phyloP scores from a whole-genome alignment of 208 protist genomes.

The Crithidia acanthocephali region DNA sequence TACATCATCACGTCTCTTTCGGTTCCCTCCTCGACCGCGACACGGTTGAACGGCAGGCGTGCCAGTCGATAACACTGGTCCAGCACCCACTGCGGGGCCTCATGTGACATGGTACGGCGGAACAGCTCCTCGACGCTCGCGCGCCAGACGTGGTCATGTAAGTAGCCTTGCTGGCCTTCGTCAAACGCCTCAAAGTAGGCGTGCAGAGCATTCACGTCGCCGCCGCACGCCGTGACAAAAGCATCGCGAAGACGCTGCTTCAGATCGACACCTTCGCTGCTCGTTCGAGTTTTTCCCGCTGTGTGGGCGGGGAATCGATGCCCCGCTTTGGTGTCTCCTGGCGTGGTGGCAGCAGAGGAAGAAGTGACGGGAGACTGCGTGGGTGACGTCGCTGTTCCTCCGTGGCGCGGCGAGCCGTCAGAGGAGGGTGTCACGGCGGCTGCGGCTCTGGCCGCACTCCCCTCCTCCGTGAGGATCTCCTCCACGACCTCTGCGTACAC shows the following conservation, averaged over 20 bases:
- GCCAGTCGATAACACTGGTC: slow-evolving; percentile 44
- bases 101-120: background rate
- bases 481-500: slow-evolving; percentile 14
- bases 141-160: slow-evolving; percentile 44
- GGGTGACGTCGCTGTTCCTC: background rate
- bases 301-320: too few relatives aligned
- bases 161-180: slow-evolving; percentile 38
- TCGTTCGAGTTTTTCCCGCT: too few relatives aligned
- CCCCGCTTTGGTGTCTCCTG: background rate
- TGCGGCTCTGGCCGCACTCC: background rate
- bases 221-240: slow-evolving; percentile 35
- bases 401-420: background rate
- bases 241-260: slow-evolving; percentile 28
- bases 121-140: slow-evolving; percentile 45
- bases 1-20: background rate
- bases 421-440: background rate
- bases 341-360: background rate
- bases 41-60: slow-evolving; percentile 41
- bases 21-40: slow-evolving; percentile 9
- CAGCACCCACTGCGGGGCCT: slow-evolving; percentile 49
- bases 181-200: slow-evolving; percentile 47
- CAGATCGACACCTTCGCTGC: background rate
- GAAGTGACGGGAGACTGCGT: background rate
- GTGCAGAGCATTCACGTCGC: slow-evolving; percentile 39
- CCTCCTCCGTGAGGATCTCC: background rate